phyloP scores from a whole-genome alignment of 2,329 filamentous ascomycete species.

The Fusarium globosum region DNA sequence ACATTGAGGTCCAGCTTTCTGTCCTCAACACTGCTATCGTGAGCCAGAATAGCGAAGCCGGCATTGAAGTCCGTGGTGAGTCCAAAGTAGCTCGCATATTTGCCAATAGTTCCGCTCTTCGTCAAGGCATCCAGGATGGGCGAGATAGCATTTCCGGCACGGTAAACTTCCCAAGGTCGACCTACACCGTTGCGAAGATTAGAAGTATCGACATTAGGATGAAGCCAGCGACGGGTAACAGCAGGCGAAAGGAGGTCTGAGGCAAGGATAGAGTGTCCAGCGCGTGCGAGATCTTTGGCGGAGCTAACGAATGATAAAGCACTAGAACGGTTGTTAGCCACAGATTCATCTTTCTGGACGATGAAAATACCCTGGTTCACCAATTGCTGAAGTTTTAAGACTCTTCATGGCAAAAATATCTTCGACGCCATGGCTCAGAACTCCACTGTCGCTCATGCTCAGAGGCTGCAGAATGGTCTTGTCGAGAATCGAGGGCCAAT shows the following conservation, averaged over 20 bases:
- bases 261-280: constrained; percentile 30
- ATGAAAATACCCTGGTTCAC: constrained; percentile 27
- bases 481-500: constrained; percentile 11
- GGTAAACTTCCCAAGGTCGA: constrained; percentile 50
- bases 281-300: constrained; percentile 33
- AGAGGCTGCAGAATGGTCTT: constrained; percentile 8
- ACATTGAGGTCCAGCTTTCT: constrained; percentile 49
- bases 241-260: constrained; percentile 37
- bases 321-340: background rate
- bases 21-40: constrained; percentile 41
- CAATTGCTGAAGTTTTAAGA: constrained; percentile 12
- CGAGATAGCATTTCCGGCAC: constrained; percentile 37
- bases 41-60: constrained; percentile 50
- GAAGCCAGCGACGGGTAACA: constrained; percentile 48
- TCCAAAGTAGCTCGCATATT: constrained; percentile 46
- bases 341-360: fast-evolving
- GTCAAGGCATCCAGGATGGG: constrained; percentile 44
- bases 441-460: constrained; percentile 18
- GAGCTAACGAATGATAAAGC: constrained; percentile 37
- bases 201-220: constrained; percentile 45
- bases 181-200: constrained; percentile 51
- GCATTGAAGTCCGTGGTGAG: constrained; percentile 30
- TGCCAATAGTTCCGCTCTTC: constrained; percentile 44
- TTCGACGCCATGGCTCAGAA: background rate
- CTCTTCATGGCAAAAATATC: constrained; percentile 19